Percentiles rank a stretch among this genome's conserved stretches.
Evolutionary conservation across 768 basidiomycete genomes (phyloP).

Genomic region (Suillus cothurnatus): DNA sequence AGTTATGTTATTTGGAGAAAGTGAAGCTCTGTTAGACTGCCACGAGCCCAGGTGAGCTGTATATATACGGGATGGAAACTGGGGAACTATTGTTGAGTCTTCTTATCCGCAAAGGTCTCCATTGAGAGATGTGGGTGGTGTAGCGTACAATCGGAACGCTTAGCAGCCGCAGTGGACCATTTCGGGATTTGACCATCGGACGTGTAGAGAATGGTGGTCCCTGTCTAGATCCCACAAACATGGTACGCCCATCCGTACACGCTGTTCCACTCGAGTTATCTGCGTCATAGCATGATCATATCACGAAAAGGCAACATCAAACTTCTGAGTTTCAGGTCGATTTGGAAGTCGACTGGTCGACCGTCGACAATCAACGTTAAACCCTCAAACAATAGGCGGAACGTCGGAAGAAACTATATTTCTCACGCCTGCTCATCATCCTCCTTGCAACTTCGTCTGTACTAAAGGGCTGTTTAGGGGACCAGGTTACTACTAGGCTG

Average conservation of each 20-base stretch:
- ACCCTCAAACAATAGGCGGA: too few relatives aligned
- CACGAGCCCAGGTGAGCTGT: background rate
- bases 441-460: too few relatives aligned
- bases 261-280: background rate
- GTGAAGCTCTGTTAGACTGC: background rate
- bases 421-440: background rate
- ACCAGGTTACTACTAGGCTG: slow-evolving; percentile 30
- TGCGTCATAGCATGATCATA: background rate
- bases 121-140: background rate
- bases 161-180: background rate
- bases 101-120: background rate
- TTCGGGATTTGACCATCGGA: background rate
- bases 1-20: background rate
- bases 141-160: background rate
- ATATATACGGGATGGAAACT: background rate
- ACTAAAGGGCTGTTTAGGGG: too few relatives aligned
- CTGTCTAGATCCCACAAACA: background rate
- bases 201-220: background rate
- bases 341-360: too few relatives aligned
- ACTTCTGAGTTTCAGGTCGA: background rate
- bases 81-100: background rate
- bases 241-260: background rate
- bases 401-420: background rate
- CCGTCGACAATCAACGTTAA: too few relatives aligned
- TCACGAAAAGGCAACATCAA: background rate